Percentiles rank a stretch among this genome's conserved stretches.
Evolutionary conservation across 2,329 filamentous ascomycete species (phyloP).

Genomic region (Talaromyces sp.): DNA sequence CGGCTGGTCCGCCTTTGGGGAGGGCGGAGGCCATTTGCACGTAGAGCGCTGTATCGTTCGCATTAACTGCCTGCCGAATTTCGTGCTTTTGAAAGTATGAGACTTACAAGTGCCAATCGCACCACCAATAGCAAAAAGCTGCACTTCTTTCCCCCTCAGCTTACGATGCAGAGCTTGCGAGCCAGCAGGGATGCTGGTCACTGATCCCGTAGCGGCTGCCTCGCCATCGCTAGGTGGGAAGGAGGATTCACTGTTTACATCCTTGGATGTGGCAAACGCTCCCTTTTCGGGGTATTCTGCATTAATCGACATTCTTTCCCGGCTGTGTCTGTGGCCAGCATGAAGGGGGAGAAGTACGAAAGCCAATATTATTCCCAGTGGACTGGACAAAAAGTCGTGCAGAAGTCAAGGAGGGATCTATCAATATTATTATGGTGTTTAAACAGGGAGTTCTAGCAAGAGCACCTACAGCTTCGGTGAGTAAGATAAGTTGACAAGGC

Average conservation of each 20-base stretch:
- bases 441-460: background rate
- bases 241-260: background rate
- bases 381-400: background rate
- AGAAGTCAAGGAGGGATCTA: background rate
- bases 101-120: slow-evolving; percentile 35
- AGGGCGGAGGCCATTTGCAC: slow-evolving; percentile 39
- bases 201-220: background rate
- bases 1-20: slow-evolving; percentile 37
- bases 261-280: background rate
- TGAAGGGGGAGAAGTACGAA: background rate
- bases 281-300: background rate
- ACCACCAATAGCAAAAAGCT: slow-evolving; percentile 35
- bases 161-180: slow-evolving; percentile 31
- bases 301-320: slow-evolving; percentile 5
- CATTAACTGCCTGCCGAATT: background rate
- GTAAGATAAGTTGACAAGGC: background rate
- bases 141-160: slow-evolving; percentile 32
- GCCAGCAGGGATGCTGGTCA: slow-evolving; percentile 13
- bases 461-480: background rate
- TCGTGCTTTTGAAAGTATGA: background rate
- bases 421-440: background rate
- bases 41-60: slow-evolving; percentile 29
- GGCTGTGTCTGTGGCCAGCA: background rate
- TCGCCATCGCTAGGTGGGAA: background rate
- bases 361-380: background rate